These are phyloP conservation scores for Alopecurus myosuroides DNA, from an alignment of 176 grass and related monocot species.

Conservation along the genomic window DNA sequence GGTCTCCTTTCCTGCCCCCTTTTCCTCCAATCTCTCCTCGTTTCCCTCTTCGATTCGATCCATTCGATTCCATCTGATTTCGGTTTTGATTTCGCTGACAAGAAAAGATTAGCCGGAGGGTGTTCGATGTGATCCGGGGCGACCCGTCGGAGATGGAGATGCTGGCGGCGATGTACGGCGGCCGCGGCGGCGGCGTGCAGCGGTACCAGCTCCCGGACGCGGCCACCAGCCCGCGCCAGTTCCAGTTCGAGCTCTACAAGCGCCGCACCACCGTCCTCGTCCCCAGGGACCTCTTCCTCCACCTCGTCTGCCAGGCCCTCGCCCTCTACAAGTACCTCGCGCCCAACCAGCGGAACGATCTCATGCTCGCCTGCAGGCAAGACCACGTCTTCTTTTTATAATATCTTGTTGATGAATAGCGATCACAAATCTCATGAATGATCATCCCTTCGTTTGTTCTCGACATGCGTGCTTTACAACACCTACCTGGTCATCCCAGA, in stretches of 20 bases:
- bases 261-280: slow-evolving; percentile 62
- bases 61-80: not conserved
- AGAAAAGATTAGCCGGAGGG: slow-evolving; percentile 68
- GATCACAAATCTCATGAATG: not conserved
- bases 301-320: slow-evolving; percentile 65
- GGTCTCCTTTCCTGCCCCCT: slow-evolving; percentile 18
- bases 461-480: not conserved
- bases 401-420: not conserved
- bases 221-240: slow-evolving; percentile 41
- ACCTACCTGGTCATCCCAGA: not conserved
- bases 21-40: not conserved
- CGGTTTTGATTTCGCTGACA: not conserved
- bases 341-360: slow-evolving; percentile 73
- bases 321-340: slow-evolving; percentile 80
- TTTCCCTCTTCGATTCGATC: not conserved
- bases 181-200: slow-evolving; percentile 10
- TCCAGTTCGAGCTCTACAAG: slow-evolving; percentile 89
- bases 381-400: too few relatives aligned
- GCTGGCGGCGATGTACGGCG: not conserved
- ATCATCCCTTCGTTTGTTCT: not conserved
- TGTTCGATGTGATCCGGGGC: slow-evolving; percentile 65
- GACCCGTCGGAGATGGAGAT: slow-evolving; percentile 21
- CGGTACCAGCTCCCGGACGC: slow-evolving; percentile 35
- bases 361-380: slow-evolving; percentile 72
- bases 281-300: slow-evolving; percentile 61